Evolutionary conservation across 2,329 filamentous ascomycete genomes (phyloP), one percentile per base, ranked within the genome.

Genomic region (Periconia macrospinosa): DNA sequence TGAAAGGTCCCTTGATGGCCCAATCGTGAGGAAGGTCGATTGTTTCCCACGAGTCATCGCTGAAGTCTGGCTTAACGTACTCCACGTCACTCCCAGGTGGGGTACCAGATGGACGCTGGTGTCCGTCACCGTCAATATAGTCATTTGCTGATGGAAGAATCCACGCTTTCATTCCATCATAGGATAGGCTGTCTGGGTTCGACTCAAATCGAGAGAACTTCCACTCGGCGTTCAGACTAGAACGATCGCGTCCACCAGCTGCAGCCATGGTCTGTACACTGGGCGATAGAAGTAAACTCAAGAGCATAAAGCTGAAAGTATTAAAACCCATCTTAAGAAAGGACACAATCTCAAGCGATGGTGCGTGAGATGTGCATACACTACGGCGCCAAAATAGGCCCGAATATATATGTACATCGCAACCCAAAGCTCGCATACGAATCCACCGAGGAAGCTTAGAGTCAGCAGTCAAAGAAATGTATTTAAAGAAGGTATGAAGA

Each of bases 11-110:
- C 13, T 71, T 69, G 56, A 81, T 76, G 18, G 79, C 78, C 79
- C 78, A 82, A 60, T 82, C 79, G 57, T 81, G 79, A 0, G 79
- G 79, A 7, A 81, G 62, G 9, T 67, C 66, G 17, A 81, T 62
- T 2, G 59, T 47, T 40, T 79, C 70, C 79, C 78, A 81, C 0
- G 57, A 41, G 11, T 54, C 66, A 50, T 81, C 79, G 47, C 80
- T 69, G 49, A 77, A 78, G 3, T 44, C 53, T 0, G 45, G 41
- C 27, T 74, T 65, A 0, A 71, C 68, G 50, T 69, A 78, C 14
- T 58, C 54, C 18, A 77, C 57, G 35, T 71, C 65, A 33, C 56
- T 60, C 2, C 59, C 63, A 1, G 71, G 72, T 17, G 59, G 54
- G 20, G 58, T 55, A 3, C 69, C 65, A 6, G 60, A 57, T 3